Conservation (phyloP, 805 yeast species). For the Metschnikowia lachancei region DNA sequence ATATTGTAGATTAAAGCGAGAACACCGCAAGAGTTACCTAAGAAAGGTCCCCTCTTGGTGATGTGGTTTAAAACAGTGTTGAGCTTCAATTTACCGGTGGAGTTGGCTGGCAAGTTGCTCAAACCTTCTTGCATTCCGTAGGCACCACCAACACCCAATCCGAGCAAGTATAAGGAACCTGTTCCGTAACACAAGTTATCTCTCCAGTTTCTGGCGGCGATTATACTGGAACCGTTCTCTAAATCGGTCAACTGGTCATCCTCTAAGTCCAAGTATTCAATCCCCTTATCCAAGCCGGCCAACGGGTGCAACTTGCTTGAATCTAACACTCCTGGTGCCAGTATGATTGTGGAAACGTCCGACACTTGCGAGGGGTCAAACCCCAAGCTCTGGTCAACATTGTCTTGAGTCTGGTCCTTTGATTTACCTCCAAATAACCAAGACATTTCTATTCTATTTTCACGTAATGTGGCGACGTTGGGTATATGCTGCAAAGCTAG, state of each 20-base stretch:
- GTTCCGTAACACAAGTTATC: constrained; percentile 98
- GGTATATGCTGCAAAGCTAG: constrained; percentile 1
- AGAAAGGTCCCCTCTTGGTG: constrained; percentile 92
- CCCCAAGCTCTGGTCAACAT: constrained; percentile 43
- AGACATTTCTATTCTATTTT: constrained; percentile 33
- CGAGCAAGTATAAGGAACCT: constrained; percentile 86
- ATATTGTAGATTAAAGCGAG: constrained; percentile 86
- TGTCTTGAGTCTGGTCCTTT: constrained; percentile 20
- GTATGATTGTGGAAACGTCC: constrained; percentile 61
- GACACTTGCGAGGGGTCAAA: constrained; percentile 64
- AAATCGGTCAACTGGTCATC: constrained; percentile 68
- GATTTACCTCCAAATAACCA: constrained; percentile 49
- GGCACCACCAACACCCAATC: constrained; percentile 85
- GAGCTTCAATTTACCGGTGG: constrained; percentile 77
- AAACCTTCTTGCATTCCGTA: constrained; percentile 88
- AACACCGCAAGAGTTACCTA: constrained; percentile 95
- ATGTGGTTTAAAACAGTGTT: constrained; percentile 89
- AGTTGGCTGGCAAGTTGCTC: constrained; percentile 66
- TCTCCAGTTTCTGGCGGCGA: constrained; percentile 97
- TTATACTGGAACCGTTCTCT: constrained; percentile 85
- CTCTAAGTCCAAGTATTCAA: constrained; percentile 87
- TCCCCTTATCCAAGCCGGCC: constrained; percentile 86
- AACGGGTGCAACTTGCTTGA: constrained; percentile 79
- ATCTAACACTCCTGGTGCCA: constrained; percentile 62
- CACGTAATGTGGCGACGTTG: neutral